These are phyloP conservation scores for Debaryomycetaceae sp. DNA, from an alignment of 1,139 yeast genomes.

Conservation along the genomic window DNA sequence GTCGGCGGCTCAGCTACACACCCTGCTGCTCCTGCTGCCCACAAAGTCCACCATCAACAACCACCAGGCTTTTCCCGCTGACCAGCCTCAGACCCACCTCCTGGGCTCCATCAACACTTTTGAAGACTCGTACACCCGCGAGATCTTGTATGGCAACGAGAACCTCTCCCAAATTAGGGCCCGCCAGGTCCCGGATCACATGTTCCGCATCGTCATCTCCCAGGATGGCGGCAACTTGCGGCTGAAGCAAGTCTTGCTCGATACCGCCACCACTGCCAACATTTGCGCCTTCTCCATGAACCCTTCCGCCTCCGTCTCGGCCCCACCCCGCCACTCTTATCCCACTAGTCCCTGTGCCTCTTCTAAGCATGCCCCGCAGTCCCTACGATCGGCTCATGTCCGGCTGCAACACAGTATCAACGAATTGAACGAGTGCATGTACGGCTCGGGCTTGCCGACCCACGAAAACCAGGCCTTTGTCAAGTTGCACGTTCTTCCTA, in stretches of 20 bases:
- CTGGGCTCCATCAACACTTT: slow-evolving; percentile 12
- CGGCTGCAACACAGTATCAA: slow-evolving; percentile 28
- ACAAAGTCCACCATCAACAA: background rate
- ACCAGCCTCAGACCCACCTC: background rate
- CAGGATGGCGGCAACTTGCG: slow-evolving; percentile 45
- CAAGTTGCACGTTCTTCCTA: slow-evolving; percentile 39
- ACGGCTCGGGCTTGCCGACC: slow-evolving; percentile 46
- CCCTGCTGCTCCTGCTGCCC: background rate
- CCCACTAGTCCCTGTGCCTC: slow-evolving; percentile 3
- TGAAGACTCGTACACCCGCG: slow-evolving; percentile 34
- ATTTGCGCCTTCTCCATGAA: background rate
- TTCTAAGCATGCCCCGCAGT: slow-evolving; percentile 1
- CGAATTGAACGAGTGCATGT: slow-evolving; percentile 43
- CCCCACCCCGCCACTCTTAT: background rate
- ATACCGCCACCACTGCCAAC: slow-evolving; percentile 22
- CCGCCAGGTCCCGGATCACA: slow-evolving; percentile 19
- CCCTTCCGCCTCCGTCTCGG: background rate
- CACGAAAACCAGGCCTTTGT: slow-evolving; percentile 35
- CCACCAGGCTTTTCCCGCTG: background rate
- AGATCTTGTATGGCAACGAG: slow-evolving; percentile 31
- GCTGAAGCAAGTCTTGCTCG: slow-evolving; percentile 38
- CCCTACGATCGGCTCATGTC: slow-evolving; percentile 10
- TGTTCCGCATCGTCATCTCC: slow-evolving; percentile 34
- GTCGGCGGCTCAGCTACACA: background rate
- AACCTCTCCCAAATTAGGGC: slow-evolving; percentile 20